Percentiles rank a stretch among this genome's conserved stretches.
phyloP scores from a whole-genome alignment of 2,329 filamentous ascomycete species.

The Phyllosticta ampelicida region DNA sequence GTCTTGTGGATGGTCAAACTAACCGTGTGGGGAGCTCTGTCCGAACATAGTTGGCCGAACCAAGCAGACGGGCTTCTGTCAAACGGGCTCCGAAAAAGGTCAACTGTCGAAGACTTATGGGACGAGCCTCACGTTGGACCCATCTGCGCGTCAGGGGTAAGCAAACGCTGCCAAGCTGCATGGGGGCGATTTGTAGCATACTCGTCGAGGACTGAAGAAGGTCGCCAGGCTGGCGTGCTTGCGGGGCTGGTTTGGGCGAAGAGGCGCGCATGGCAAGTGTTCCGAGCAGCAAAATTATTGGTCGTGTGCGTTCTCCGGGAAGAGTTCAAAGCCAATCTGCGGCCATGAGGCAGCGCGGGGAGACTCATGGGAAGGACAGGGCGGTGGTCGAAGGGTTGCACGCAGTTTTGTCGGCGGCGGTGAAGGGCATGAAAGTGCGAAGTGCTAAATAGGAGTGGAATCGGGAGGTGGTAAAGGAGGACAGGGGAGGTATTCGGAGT shows the following conservation, averaged over 20 bases:
- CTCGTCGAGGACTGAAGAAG: constrained; percentile 50
- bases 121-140: constrained; percentile 83
- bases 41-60: constrained; percentile 94
- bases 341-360: neutral
- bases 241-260: neutral
- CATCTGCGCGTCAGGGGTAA: constrained; percentile 47
- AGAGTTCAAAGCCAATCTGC: neutral
- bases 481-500: neutral
- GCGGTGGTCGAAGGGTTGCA: neutral
- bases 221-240: constrained; percentile 45
- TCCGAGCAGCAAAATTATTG: neutral
- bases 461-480: neutral
- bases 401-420: neutral
- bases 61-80: constrained; percentile 79
- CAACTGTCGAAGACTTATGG: constrained; percentile 91
- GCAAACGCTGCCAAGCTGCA: constrained; percentile 1
- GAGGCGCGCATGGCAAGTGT: neutral
- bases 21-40: constrained; percentile 82
- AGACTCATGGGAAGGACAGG: neutral
- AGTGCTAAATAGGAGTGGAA: neutral
- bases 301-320: neutral
- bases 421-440: neutral
- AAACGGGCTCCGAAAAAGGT: constrained; percentile 95
- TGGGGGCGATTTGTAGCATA: constrained; percentile 24
- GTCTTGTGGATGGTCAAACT: constrained; percentile 11